Base-by-base conservation (phyloP, 345 rosid species). In the Gossypium rotundifolium region DNA sequence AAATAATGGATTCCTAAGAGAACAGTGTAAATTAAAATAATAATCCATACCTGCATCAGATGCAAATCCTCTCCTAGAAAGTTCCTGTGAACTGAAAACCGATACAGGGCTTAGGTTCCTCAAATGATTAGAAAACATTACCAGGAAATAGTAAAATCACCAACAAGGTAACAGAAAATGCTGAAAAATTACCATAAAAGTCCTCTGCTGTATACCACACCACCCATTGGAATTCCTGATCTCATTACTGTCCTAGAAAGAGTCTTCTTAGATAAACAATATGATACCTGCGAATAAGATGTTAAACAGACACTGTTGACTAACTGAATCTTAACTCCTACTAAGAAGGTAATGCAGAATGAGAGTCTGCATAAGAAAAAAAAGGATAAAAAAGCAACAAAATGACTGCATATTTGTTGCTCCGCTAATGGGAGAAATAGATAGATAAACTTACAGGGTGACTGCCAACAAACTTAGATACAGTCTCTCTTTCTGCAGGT, bases 61-160 rank as follows among this genome's bases (percentile, higher is more conserved):
- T 66, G 98, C 82, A 83, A 83, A 92, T 66, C 87, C 91, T 84
- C 97, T 90, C 64, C 73, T 85, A 76, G 77, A 79, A 40, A 72
- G 83, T 71, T 68, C 73, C 73, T 80, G 85, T 58, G 88, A 84
- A 79, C 98, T 92, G 86, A 68, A 49, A 81, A 25, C 45, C 27
- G 75, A 61, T 64, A 66, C n/a, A 72, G 13, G 74, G 17, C 59
- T 71, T 27, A 77, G 65, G 23, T 11, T 40, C 45, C 16, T 20
- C 38, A n/a, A 74, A 52, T 48, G 18, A 63, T 23, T 40, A 71
- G 17, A 72, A 66, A 51, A 55, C 10, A 38, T 6, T 17, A 38
- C 18, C 27, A 72, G 59, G 67, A 20, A 40, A 17, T 14, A 29
- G 9, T 14, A 57, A 44, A 40, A 7, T 44, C 29, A 9, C 20